Evolutionary conservation across 352 stramenopile genomes (phyloP).

Genomic region (Globisporangium irregulare): DNA sequence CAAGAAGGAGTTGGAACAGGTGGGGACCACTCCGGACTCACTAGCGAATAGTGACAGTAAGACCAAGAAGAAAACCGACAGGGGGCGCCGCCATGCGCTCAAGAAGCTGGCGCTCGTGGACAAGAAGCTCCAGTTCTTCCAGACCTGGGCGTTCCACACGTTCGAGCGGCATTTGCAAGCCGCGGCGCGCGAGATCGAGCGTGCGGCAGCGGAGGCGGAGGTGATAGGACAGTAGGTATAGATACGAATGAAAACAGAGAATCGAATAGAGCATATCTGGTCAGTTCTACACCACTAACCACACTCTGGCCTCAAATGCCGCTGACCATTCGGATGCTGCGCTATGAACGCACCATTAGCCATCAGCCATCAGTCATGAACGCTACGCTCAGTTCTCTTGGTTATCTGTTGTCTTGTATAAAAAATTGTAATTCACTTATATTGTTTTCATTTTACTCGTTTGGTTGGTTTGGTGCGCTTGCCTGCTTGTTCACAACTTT

Average conservation of each 20-base stretch:
- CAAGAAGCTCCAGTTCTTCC: slow-evolving; percentile 66
- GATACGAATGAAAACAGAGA: not conserved
- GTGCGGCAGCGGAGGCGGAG: not conserved
- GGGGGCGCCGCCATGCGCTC: slow-evolving; percentile 20
- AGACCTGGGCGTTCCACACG: slow-evolving; percentile 39
- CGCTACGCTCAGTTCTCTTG: not conserved
- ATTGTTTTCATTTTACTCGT: slow-evolving; percentile 3
- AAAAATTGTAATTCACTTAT: slow-evolving; percentile 1
- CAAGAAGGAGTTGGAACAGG: slow-evolving; percentile 11
- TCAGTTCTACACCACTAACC: no score
- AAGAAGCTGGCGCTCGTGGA: slow-evolving; percentile 31
- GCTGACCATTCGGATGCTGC: not conserved
- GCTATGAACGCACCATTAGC: not conserved
- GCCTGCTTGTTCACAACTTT: not conserved
- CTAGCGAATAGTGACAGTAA: not conserved
- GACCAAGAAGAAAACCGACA: slow-evolving; percentile 21
- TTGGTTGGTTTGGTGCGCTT: not conserved
- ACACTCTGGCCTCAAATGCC: not conserved
- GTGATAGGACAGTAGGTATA: not conserved
- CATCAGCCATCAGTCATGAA: not conserved
- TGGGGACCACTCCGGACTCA: not conserved
- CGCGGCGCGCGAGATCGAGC: slow-evolving; percentile 13
- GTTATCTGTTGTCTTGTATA: not conserved
- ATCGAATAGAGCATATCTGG: no score
- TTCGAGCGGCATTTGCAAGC: slow-evolving; percentile 8